Evolutionary conservation across 176 grass and related monocot genomes (phyloP).

Genomic region (Oryza meridionalis): DNA sequence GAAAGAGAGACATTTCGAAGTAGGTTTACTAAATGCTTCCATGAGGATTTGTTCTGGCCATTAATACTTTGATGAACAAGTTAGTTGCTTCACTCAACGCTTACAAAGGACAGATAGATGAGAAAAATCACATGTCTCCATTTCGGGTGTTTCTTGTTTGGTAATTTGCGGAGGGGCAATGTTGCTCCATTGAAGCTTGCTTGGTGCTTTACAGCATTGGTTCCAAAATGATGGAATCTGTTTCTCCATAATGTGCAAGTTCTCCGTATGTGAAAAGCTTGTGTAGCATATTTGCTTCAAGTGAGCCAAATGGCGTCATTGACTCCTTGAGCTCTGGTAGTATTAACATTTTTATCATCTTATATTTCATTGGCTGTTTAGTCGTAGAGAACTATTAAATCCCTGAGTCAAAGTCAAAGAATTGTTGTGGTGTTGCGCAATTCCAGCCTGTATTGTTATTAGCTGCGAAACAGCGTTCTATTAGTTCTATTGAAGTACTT

Average conservation of each 20-base stretch:
- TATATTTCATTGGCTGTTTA: constrained; percentile 6
- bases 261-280: neutral
- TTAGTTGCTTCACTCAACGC: constrained; percentile 2
- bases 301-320: constrained; percentile 18
- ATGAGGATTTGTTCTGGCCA: constrained; percentile 8
- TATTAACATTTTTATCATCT: constrained; percentile 17
- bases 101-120: neutral
- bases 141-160: constrained; percentile 18
- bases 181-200: constrained; percentile 25
- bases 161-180: constrained; percentile 30
- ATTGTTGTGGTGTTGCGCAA: neutral
- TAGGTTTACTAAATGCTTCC: constrained; percentile 1
- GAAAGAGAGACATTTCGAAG: neutral
- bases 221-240: neutral
- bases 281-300: constrained; percentile 9
- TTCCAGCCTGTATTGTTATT: neutral
- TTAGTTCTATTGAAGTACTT: constrained; percentile 15
- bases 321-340: constrained; percentile 4
- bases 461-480: neutral
- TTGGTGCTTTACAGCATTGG: constrained; percentile 16
- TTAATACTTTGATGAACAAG: constrained; percentile 3
- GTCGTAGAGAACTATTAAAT: neutral
- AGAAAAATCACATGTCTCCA: neutral
- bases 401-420: constrained; percentile 16
- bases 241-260: neutral